A percentile compares a stretch with the other conserved stretches of the same genome.
phyloP scores from a whole-genome alignment of 2,329 filamentous ascomycete genomes.

The Apiospora phragmitis region DNA sequence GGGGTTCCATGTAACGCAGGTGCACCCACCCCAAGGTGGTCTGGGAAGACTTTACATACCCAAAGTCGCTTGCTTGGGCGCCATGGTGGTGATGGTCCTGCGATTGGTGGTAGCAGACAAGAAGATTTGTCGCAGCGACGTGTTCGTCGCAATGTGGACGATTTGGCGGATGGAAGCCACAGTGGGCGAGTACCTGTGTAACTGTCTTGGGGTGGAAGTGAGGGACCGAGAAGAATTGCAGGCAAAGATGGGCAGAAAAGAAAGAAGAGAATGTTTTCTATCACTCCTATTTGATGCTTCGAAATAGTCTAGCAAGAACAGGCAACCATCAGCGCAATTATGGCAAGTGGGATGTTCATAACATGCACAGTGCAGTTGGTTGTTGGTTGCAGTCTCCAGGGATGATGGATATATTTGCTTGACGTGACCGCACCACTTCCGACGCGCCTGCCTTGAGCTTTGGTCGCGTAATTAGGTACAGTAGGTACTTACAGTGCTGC shows the following conservation, averaged over 20 bases:
- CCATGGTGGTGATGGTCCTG: slow-evolving; percentile 23
- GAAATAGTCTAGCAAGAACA: background rate
- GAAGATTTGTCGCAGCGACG: slow-evolving; percentile 22
- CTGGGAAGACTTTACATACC: slow-evolving; percentile 36
- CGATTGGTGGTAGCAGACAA: slow-evolving; percentile 8
- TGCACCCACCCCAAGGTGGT: slow-evolving; percentile 32
- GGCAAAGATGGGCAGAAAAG: background rate
- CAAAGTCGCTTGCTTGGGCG: slow-evolving; percentile 35
- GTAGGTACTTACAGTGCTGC: background rate
- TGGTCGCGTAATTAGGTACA: slow-evolving; percentile 2
- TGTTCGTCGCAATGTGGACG: slow-evolving; percentile 24
- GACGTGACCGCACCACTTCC: background rate
- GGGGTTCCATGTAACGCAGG: background rate
- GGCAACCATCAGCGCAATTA: background rate
- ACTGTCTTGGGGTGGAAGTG: background rate
- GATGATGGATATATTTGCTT: background rate
- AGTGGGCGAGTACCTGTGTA: background rate
- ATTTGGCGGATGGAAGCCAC: slow-evolving; percentile 18
- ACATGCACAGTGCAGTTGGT: background rate
- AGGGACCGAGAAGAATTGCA: background rate
- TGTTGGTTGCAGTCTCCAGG: background rate
- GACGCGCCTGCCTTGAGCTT: background rate
- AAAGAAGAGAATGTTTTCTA: background rate
- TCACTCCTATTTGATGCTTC: background rate
- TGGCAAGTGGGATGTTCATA: background rate